Conservation (phyloP, 106 monocot species). For the Ottelia alismoides region DNA sequence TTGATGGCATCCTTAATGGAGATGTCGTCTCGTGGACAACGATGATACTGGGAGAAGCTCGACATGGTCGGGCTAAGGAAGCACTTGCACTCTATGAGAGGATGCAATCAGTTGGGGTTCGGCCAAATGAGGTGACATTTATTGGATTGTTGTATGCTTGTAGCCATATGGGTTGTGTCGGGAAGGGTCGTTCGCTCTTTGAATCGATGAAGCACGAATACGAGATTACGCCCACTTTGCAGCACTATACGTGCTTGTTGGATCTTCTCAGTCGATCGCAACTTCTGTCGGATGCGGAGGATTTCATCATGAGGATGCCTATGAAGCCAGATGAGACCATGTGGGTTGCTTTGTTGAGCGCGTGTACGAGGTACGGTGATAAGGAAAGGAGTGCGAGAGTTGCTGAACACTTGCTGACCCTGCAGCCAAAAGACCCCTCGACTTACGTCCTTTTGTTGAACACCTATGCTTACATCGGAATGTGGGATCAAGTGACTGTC, state of each 20-base stretch:
- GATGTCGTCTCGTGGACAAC: conserved; percentile 91
- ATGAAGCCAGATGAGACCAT: conserved; percentile 60
- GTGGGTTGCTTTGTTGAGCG: conserved; percentile 69
- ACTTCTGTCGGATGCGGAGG: conserved; percentile 52
- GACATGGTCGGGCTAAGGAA: conserved; percentile 47
- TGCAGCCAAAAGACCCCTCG: conserved; percentile 48
- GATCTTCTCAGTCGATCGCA: conserved; percentile 80
- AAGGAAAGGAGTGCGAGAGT: conserved; percentile 31
- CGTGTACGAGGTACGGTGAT: conserved; percentile 57
- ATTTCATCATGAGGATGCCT: conserved; percentile 45
- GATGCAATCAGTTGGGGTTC: conserved; percentile 40
- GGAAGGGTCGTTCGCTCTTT: conserved; percentile 49
- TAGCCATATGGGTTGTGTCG: conserved; percentile 71
- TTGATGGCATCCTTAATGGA: conserved; percentile 25
- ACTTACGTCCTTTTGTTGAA: conserved; percentile 66
- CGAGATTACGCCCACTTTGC: conserved; percentile 43
- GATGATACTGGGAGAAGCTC: conserved; percentile 89
- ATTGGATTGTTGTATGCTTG: conserved; percentile 70
- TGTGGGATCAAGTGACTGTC: conserved; percentile 49
- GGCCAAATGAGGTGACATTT: conserved; percentile 84
- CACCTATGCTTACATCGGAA: conserved; percentile 39
- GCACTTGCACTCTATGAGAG: conserved; percentile 42
- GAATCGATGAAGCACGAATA: conserved; percentile 59
- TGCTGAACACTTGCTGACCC: conserved; percentile 43
- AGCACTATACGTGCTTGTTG: conserved; percentile 81